phyloP scores from a whole-genome alignment of 768 basidiomycete genomes.

The Kwoniella dejecticola region DNA sequence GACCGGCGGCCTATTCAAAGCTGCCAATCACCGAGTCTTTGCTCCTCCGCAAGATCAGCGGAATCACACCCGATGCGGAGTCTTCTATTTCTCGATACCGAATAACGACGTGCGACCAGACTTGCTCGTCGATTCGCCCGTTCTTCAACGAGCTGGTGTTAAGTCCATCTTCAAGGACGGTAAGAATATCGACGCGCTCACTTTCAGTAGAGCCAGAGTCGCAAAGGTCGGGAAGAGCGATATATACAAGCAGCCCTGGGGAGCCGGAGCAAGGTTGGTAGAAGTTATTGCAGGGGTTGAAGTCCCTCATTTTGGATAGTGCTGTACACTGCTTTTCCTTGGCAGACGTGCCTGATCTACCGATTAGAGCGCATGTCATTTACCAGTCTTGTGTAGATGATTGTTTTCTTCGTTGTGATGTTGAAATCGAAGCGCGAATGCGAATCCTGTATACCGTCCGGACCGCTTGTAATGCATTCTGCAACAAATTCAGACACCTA shows the following conservation, averaged over 20 bases:
- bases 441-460: no score
- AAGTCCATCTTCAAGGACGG: constrained; percentile 12
- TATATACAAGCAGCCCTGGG: constrained; percentile 17
- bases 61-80: constrained; percentile 20
- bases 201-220: constrained; percentile 12
- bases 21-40: constrained; percentile 20
- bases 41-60: constrained; percentile 19
- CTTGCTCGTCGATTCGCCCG: constrained; percentile 10
- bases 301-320: neutral
- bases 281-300: constrained; percentile 14
- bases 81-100: constrained; percentile 20
- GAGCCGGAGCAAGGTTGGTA: constrained; percentile 4
- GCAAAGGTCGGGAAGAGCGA: constrained; percentile 20
- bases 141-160: constrained; percentile 3
- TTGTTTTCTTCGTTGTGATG: no score
- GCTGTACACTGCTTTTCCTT: no score
- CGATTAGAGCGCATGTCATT: no score
- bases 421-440: no score
- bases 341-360: no score
- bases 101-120: constrained; percentile 18
- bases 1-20: constrained; percentile 25
- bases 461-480: no score
- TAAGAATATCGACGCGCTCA: constrained; percentile 12
- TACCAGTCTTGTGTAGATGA: no score
- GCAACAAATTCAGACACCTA: no score